Conservation (phyloP, 306 rosid genomes). For the Datisca glomerata region DNA sequence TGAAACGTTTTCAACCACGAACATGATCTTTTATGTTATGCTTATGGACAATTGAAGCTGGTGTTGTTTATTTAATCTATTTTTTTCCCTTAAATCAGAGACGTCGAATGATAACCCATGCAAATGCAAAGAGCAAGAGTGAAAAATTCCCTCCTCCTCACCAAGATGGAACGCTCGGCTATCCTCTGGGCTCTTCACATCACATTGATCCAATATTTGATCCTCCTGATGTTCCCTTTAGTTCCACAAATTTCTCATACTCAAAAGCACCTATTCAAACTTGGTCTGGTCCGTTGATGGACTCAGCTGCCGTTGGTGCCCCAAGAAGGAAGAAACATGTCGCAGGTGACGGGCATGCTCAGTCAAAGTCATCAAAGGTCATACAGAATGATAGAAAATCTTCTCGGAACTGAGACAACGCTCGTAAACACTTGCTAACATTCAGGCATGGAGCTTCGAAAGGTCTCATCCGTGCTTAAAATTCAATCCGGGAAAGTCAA, state of each 20-base stretch:
- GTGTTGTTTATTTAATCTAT: background rate
- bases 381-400: conserved; percentile 21
- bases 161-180: conserved; percentile 94
- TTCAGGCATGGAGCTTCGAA: conserved; percentile 1
- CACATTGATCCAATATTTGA: conserved; percentile 78
- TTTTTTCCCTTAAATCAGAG: conserved; percentile 38
- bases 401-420: conserved; percentile 15
- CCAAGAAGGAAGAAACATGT: conserved; percentile 75
- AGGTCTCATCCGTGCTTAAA: conserved; percentile 25
- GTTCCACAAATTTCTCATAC: conserved; percentile 69
- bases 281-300: conserved; percentile 95
- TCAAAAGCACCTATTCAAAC: conserved; percentile 72
- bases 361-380: conserved; percentile 46
- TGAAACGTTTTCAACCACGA: too few species aligned
- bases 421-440: conserved; percentile 7
- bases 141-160: conserved; percentile 99
- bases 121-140: conserved; percentile 98
- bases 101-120: conserved; percentile 79
- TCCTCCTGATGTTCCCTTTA: conserved; percentile 84
- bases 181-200: conserved; percentile 78
- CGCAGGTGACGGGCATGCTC: conserved; percentile 43
- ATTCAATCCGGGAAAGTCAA: conserved; percentile 30
- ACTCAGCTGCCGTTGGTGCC: conserved; percentile 44
- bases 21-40: background rate
- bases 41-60: background rate